Base-by-base conservation (phyloP, 495 filamentous ascomycete genomes). In the Entonaema liquescens region DNA sequence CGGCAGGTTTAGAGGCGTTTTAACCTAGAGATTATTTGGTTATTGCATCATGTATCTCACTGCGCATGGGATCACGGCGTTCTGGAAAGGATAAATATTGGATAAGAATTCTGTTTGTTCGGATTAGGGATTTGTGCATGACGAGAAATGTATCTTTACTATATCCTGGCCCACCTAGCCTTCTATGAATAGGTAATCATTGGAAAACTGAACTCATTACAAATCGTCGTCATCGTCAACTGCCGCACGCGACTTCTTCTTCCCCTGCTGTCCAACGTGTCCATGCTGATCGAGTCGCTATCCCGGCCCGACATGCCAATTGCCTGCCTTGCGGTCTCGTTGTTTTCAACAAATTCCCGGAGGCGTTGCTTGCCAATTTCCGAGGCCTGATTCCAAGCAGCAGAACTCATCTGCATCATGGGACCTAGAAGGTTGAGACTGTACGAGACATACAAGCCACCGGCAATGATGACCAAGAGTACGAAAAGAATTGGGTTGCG, bases 341-440 rank as follows among this genome's bases (percentile, higher is more conserved):
- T 90, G 44, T 85, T 87, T 82, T 92, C 92, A 60, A 98, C 80
- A 75, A 97, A 97, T 31, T 96, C 93, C 23, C 94, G 87, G 56
- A 98, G 85, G 65, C 89, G 89, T 79, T 93, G 91, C 83, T 96
- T 97, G 71, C 91, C 93, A 68, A 98, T 91, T 60, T 95, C 92
- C 15, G 97, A 62, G 1, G 91, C 96, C 80, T 98, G 95, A 68
- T 88, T 84, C 13, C 88, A 88, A 15, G 96, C 96, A 17, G 95
- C 95, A 73, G 95, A 92, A 58, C 88, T 88, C 92, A 99, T 97
- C 73, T 95, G 93, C 67, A 94, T 80, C 83, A 99, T 98, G 1
- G 95, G 96, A 2, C 95, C 94, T 86, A 95, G 94, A 8, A 99
- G 88, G 75, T 98, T 98, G 58, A 98, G 90, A 29, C 87, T 92